Percentiles rank a stretch among this genome's conserved stretches.
These are phyloP conservation scores for Pelargonium nanum DNA, from an alignment of 345 rosid species.

Conservation along the genomic window DNA sequence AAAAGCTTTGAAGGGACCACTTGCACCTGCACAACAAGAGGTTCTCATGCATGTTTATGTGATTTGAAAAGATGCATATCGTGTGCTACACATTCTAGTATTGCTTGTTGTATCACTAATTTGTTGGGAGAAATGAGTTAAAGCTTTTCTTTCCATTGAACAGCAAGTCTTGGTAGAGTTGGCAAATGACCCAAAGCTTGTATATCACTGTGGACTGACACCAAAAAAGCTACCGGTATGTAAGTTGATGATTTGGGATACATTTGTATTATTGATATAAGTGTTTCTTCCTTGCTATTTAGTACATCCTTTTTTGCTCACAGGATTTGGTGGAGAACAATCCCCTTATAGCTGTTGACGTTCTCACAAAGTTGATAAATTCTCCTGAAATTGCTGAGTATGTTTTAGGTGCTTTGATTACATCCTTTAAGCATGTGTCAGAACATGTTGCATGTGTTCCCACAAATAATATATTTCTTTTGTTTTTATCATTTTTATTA, in stretches of 20 bases:
- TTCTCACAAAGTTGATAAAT: constrained; percentile 77
- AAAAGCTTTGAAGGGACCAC: constrained; percentile 74
- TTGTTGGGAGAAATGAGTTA: constrained; percentile 10
- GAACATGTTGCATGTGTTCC: neutral
- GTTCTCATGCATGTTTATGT: constrained; percentile 23
- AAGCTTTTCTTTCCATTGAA: constrained; percentile 11
- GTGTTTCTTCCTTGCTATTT: constrained; percentile 13
- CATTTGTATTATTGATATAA: neutral
- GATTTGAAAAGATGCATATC: no score
- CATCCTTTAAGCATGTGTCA: neutral
- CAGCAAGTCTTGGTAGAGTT: constrained; percentile 73
- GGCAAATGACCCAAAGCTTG: constrained; percentile 78
- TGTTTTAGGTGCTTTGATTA: constrained; percentile 22
- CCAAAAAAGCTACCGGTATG: constrained; percentile 88
- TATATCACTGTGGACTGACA: constrained; percentile 84
- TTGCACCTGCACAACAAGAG: constrained; percentile 74
- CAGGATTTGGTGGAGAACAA: constrained; percentile 97
- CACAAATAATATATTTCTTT: neutral
- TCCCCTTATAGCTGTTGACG: constrained; percentile 88
- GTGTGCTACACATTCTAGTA: constrained; percentile 1
- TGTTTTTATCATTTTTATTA: neutral
- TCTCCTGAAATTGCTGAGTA: constrained; percentile 83
- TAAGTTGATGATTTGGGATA: constrained; percentile 12
- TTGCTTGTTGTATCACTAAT: constrained; percentile 1
- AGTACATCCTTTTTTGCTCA: constrained; percentile 18